phyloP scores from a whole-genome alignment of 2,329 filamentous ascomycete genomes.

The Cercospora zeae-maydis region DNA sequence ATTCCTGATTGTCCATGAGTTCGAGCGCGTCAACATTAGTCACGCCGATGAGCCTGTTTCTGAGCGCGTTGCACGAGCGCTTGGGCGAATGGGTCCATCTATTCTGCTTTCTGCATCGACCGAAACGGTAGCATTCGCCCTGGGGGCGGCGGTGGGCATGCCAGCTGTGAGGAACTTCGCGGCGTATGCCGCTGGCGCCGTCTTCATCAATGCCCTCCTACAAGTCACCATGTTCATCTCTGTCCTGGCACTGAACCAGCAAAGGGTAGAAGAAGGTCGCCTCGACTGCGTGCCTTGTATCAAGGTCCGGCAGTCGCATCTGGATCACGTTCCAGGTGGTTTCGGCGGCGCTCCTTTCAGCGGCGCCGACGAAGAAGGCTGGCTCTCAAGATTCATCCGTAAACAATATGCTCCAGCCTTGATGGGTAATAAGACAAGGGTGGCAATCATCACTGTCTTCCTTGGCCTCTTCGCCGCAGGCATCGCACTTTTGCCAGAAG shows the following conservation, averaged over 20 bases:
- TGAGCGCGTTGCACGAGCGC: slow-evolving; percentile 75
- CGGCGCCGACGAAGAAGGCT: slow-evolving; percentile 77
- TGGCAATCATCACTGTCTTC: slow-evolving; percentile 73
- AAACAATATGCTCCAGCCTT: slow-evolving; percentile 82
- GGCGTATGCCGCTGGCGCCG: slow-evolving; percentile 90
- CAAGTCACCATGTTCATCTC: slow-evolving; percentile 98
- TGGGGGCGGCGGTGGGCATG: slow-evolving; percentile 95
- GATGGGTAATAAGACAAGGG: slow-evolving; percentile 75
- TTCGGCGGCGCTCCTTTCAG: slow-evolving; percentile 58
- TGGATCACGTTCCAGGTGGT: slow-evolving; percentile 63
- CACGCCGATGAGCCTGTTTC: slow-evolving; percentile 86
- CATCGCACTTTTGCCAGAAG: slow-evolving; percentile 76
- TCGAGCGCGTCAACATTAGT: slow-evolving; percentile 88
- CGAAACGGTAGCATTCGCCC: slow-evolving; percentile 87
- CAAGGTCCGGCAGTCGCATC: slow-evolving; percentile 69
- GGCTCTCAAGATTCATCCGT: slow-evolving; percentile 81
- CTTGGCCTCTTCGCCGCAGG: slow-evolving; percentile 82
- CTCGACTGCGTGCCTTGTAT: slow-evolving; percentile 92
- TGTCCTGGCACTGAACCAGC: slow-evolving; percentile 85
- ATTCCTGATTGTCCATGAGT: slow-evolving; percentile 96
- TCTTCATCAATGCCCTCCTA: slow-evolving; percentile 93
- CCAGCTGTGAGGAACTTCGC: slow-evolving; percentile 97
- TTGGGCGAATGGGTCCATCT: slow-evolving; percentile 96
- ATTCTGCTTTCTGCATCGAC: slow-evolving; percentile 93
- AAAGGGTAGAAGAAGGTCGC: slow-evolving; percentile 79